Conservation (phyloP, 2,329 filamentous ascomycete species). For the Monilinia aucupariae region DNA sequence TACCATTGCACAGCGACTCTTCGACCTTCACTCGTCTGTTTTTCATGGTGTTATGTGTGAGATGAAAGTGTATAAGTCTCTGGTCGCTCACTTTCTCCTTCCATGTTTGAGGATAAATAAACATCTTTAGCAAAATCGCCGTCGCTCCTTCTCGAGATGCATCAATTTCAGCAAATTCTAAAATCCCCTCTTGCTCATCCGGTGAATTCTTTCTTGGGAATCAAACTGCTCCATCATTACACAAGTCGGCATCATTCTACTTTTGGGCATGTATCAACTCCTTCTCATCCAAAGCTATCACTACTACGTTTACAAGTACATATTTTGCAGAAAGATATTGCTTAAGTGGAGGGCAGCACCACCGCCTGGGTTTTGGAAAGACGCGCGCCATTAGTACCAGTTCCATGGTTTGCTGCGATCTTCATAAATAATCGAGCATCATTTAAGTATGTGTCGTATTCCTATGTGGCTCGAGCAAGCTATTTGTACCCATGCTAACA, state of each 20-base stretch:
- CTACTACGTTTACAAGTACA: background rate
- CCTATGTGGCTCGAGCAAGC: background rate
- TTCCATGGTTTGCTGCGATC: background rate
- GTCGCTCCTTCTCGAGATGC: background rate
- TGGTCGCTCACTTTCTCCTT: background rate
- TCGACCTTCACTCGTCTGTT: background rate
- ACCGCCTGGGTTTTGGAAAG: background rate
- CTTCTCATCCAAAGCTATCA: background rate
- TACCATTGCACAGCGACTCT: background rate
- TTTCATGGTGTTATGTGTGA: background rate
- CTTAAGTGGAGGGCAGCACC: background rate
- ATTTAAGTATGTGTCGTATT: background rate
- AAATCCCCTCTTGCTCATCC: background rate
- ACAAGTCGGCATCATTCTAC: background rate
- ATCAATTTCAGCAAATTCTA: background rate
- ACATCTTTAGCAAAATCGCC: background rate
- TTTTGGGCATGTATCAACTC: background rate
- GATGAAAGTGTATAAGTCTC: background rate
- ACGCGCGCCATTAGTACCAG: background rate
- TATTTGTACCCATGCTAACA: background rate
- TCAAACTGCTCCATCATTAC: background rate
- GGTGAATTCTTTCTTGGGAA: background rate
- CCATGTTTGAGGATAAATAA: background rate
- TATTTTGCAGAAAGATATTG: background rate
- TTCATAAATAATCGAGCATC: background rate